Percentiles rank a stretch among this genome's conserved stretches.
phyloP scores from a whole-genome alignment of 768 basidiomycete species.

The Kockovaella imperatae region DNA sequence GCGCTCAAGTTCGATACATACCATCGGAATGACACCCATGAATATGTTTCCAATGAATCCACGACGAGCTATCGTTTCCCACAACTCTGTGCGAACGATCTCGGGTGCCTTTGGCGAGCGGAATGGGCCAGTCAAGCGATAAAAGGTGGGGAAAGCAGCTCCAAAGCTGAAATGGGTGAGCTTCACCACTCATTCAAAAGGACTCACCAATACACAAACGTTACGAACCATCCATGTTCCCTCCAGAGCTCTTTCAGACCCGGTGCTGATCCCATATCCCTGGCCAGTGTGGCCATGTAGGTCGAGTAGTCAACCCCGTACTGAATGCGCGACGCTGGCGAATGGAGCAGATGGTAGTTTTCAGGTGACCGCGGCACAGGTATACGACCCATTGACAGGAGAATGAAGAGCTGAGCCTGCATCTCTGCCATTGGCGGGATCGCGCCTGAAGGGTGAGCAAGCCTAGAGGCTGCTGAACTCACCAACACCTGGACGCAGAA shows the following conservation, averaged over 20 bases:
- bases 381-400: conserved; percentile 47
- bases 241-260: conserved; percentile 50
- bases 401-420: conserved; percentile 57
- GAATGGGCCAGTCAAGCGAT: conserved; percentile 55
- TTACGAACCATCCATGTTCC: conserved; percentile 52
- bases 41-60: conserved; percentile 54
- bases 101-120: conserved; percentile 46
- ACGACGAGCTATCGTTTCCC: conserved; percentile 56
- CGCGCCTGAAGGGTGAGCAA: conserved; percentile 36
- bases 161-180: conserved; percentile 49
- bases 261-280: conserved; percentile 55
- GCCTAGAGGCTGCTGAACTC: conserved; percentile 14
- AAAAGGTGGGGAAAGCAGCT: conserved; percentile 56
- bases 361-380: conserved; percentile 49
- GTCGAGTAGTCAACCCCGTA: conserved; percentile 56
- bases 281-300: conserved; percentile 56
- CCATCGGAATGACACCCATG: conserved; percentile 53
- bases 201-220: conserved; percentile 54
- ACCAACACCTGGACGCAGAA: conserved; percentile 57
- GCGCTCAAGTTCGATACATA: conserved; percentile 3
- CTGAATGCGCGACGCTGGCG: conserved; percentile 52
- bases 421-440: conserved; percentile 58
- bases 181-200: background rate
- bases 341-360: conserved; percentile 54
- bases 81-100: conserved; percentile 54